Conservation (phyloP, 2,329 filamentous ascomycete genomes). For the Lojkania enalia region DNA sequence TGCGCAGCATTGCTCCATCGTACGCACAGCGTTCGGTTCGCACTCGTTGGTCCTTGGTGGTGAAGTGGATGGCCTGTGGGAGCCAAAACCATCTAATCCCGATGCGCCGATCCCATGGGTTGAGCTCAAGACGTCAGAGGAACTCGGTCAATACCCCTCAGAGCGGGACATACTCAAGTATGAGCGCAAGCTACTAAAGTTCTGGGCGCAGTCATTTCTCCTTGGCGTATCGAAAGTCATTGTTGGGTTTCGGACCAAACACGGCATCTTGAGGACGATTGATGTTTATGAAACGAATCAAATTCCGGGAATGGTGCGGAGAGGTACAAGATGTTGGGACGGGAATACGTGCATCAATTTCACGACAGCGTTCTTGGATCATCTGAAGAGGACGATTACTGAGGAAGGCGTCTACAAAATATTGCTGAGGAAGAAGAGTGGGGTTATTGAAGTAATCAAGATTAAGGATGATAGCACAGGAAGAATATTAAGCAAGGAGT, state of each 20-base stretch:
- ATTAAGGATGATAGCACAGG: slow-evolving; percentile 76
- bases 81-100: slow-evolving; percentile 20
- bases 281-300: slow-evolving; percentile 79
- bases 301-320: slow-evolving; percentile 76
- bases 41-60: slow-evolving; percentile 79
- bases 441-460: slow-evolving; percentile 72
- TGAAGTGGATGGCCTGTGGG: slow-evolving; percentile 79
- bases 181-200: slow-evolving; percentile 89
- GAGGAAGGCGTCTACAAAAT: slow-evolving; percentile 82
- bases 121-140: slow-evolving; percentile 87
- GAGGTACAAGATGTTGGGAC: slow-evolving; percentile 76
- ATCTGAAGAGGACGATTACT: slow-evolving; percentile 65
- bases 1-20: slow-evolving; percentile 93
- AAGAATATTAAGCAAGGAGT: slow-evolving; percentile 74
- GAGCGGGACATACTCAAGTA: slow-evolving; percentile 73
- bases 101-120: slow-evolving; percentile 75
- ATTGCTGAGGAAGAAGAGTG: slow-evolving; percentile 63
- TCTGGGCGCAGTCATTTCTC: slow-evolving; percentile 95
- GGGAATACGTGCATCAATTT: slow-evolving; percentile 95
- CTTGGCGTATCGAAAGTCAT: slow-evolving; percentile 91
- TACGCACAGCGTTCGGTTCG: slow-evolving; percentile 82
- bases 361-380: slow-evolving; percentile 74
- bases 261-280: slow-evolving; percentile 71
- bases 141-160: slow-evolving; percentile 58
- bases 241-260: slow-evolving; percentile 78